Percentiles rank a stretch among this genome's conserved stretches.
Evolutionary conservation across 257 asterid genomes (phyloP).

Genomic region (Nicotiana paniculata): DNA sequence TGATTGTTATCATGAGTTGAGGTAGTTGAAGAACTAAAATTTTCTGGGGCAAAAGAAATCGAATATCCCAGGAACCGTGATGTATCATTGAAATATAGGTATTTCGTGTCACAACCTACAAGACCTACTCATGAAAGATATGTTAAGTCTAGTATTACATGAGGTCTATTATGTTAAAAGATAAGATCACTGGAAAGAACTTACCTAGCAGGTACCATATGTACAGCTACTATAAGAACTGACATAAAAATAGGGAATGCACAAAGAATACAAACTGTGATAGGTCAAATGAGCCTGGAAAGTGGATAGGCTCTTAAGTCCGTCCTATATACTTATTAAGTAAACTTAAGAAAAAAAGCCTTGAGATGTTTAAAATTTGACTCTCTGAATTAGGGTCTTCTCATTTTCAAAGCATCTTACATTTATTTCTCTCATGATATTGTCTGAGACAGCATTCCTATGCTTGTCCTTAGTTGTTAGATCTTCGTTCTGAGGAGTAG

Average conservation of each 20-base stretch:
- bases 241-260: not conserved
- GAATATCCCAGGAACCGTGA: not conserved
- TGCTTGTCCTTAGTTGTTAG: not conserved
- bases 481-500: not conserved
- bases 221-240: not conserved
- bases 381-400: not conserved
- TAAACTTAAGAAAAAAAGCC: not conserved
- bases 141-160: not conserved
- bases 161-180: not conserved
- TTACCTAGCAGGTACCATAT: not conserved
- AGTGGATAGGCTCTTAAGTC: slow-evolving; percentile 1
- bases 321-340: not conserved
- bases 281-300: not conserved
- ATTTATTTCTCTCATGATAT: not conserved
- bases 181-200: not conserved
- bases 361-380: not conserved
- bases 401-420: not conserved
- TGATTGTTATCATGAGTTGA: not conserved
- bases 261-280: not conserved
- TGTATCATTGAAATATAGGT: not conserved
- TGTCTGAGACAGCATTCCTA: not conserved
- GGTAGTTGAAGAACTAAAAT: not conserved
- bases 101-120: not conserved
- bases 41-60: not conserved
- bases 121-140: not conserved